Conservation (phyloP, 2,329 filamentous ascomycete species). For the Nigrospora osmanthi region DNA sequence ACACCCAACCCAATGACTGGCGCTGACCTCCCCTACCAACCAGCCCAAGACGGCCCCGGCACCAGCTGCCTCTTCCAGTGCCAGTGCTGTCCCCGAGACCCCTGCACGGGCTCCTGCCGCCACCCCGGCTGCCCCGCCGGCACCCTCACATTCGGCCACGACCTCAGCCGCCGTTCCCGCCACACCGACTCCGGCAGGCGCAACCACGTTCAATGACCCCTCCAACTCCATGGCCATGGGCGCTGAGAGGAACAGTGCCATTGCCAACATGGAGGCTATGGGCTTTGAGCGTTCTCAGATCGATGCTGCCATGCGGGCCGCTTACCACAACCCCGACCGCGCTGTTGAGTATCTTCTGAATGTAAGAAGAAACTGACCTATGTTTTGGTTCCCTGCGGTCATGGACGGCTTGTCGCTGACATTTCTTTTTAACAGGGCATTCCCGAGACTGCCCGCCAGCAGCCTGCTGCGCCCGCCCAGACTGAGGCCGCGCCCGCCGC, state of each 20-base stretch:
- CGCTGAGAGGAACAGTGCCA: slow-evolving; percentile 69
- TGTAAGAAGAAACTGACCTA: slow-evolving; percentile 39
- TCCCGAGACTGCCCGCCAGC: slow-evolving; percentile 71
- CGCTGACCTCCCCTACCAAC: slow-evolving; percentile 5
- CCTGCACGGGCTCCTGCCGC: slow-evolving; percentile 47
- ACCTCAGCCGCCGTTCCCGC: slow-evolving; percentile 38
- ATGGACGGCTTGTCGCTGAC: background rate
- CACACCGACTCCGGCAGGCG: slow-evolving; percentile 47
- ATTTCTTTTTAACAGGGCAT: slow-evolving; percentile 59
- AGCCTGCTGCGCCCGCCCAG: slow-evolving; percentile 40
- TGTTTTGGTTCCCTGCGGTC: background rate
- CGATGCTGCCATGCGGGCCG: slow-evolving; percentile 89
- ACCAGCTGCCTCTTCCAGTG: slow-evolving; percentile 47
- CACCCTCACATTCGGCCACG: slow-evolving; percentile 39
- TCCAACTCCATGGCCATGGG: slow-evolving; percentile 77
- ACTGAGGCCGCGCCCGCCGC: slow-evolving; percentile 29
- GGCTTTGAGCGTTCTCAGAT: slow-evolving; percentile 86
- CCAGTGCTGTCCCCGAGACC: slow-evolving; percentile 54
- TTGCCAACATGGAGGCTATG: slow-evolving; percentile 95
- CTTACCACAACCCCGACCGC: slow-evolving; percentile 93
- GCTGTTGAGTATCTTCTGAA: slow-evolving; percentile 93
- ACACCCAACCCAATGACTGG: no score
- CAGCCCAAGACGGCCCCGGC: slow-evolving; percentile 64
- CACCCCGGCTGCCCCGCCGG: slow-evolving; percentile 40
- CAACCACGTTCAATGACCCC: slow-evolving; percentile 55